Percentiles rank a stretch among this genome's conserved stretches.
Conservation (phyloP, 2,329 filamentous ascomycete species). For the Neoarthrinium moseri region DNA sequence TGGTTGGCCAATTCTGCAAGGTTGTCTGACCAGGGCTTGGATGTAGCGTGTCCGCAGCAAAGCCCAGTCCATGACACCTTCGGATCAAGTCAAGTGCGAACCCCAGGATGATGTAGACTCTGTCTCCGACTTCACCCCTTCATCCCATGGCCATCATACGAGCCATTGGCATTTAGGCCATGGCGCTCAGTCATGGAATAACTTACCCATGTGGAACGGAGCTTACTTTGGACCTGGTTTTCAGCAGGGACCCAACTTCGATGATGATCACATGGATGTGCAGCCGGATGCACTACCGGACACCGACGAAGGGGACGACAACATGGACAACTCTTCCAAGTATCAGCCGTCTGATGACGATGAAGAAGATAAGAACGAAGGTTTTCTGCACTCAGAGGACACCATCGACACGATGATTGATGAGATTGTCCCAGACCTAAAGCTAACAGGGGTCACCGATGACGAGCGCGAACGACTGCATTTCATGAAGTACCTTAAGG, state of each 20-base stretch:
- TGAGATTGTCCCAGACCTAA: slow-evolving; percentile 7
- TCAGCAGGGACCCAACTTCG: slow-evolving; percentile 13
- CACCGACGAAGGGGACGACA: slow-evolving; percentile 13
- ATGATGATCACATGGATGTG: background rate
- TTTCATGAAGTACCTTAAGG: slow-evolving; percentile 8
- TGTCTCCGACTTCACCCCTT: background rate
- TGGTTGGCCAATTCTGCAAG: background rate
- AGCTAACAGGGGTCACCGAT: background rate
- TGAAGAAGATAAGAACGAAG: slow-evolving; percentile 12
- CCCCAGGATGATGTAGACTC: slow-evolving; percentile 1
- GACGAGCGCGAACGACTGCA: slow-evolving; percentile 2
- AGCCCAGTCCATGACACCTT: background rate
- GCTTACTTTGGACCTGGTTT: slow-evolving; percentile 3
- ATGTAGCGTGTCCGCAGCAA: slow-evolving; percentile 1
- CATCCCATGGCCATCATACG: background rate
- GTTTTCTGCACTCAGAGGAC: slow-evolving; percentile 23
- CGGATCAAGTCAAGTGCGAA: background rate
- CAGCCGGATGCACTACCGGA: slow-evolving; percentile 14
- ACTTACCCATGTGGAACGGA: background rate
- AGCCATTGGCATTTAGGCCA: background rate
- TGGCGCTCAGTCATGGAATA: background rate
- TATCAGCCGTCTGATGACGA: slow-evolving; percentile 28
- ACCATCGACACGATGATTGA: slow-evolving; percentile 25
- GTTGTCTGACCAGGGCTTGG: background rate
- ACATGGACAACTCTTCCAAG: slow-evolving; percentile 16